Evolutionary conservation across 2,329 filamentous ascomycete species (phyloP), one percentile per base, ranked within the genome.

Genomic region (Herpotrichia juniperi): DNA sequence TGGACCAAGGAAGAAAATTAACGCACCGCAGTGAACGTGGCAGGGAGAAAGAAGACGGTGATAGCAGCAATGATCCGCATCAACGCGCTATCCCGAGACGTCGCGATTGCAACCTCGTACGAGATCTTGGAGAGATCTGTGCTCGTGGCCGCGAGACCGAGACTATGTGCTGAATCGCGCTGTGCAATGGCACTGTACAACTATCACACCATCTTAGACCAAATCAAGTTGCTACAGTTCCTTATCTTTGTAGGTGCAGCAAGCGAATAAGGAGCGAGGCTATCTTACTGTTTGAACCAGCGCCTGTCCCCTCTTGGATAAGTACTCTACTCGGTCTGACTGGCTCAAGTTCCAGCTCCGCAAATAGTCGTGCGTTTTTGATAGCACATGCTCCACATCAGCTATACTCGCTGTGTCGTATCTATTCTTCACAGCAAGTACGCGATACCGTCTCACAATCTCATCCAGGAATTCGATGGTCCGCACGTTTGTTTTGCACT

Each of bases 11-110:
- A 48, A 42, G 6, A 43, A 8, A 6, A 12, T 12, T 5, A 25
- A 51, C 54, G 46, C 50, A 64, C 60, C 2, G 64, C 64, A 3
- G 53, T 57, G 16, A 66, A 66, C 1, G 63, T 68, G 10, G 59
- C 63, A 1, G 62, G 65, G 0, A 68, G 46, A 39, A 67, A 67
- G n/a, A 66, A 49, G 2, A 66, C 50, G 0, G 64, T 68, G 22
- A 68, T 57, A 0, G 52, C 59, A 3, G 60, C 53, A 9, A 68
- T 68, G 12, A 60, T 50, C 2, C 49, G 57, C 64, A 67, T 67
- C 1, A 58, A 35, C 0, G 51, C 52, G 24, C 59, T 61, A 22
- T 67, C 65, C 17, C 57, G 35, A 1, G 56, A 57, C 2, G 61
- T 59, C 1, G 54, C 44, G 9, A 62, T 37, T 3, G 58, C 59